Conservation (phyloP, 805 yeast genomes). For the Wickerhamomyces xylosicus region DNA sequence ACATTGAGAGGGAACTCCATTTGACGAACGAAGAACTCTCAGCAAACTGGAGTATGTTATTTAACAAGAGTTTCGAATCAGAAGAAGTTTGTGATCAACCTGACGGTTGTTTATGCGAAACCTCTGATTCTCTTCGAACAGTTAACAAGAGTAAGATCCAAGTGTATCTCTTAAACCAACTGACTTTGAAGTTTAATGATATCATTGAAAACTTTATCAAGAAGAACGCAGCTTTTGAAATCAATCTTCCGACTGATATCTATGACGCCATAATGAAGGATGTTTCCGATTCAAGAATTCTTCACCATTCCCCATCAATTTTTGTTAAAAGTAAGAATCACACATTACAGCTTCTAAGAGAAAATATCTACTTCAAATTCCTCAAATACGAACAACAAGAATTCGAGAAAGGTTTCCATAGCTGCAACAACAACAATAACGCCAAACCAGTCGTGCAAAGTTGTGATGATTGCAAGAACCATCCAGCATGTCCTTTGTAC, state of each 20-base stretch:
- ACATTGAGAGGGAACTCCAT: not conserved
- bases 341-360: slow-evolving; percentile 21
- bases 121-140: not conserved
- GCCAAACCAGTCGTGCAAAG: too few species aligned
- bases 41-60: not conserved
- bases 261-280: slow-evolving; percentile 21
- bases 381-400: slow-evolving; percentile 1
- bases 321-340: slow-evolving; percentile 22
- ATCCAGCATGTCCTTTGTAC: too few species aligned
- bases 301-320: slow-evolving; percentile 23
- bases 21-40: not conserved
- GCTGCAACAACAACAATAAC: too few species aligned
- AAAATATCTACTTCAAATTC: slow-evolving; percentile 23
- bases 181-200: slow-evolving; percentile 24
- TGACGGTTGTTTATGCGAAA: not conserved
- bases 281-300: slow-evolving; percentile 15
- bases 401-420: not conserved
- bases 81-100: not conserved
- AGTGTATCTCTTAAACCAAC: slow-evolving; percentile 2
- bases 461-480: too few species aligned
- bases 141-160: not conserved
- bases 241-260: slow-evolving; percentile 35
- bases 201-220: slow-evolving; percentile 31
- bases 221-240: slow-evolving; percentile 34
- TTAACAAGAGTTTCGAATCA: not conserved